Conservation (phyloP, 2,329 filamentous ascomycete genomes). For the Penicillium aurantiogriseum region DNA sequence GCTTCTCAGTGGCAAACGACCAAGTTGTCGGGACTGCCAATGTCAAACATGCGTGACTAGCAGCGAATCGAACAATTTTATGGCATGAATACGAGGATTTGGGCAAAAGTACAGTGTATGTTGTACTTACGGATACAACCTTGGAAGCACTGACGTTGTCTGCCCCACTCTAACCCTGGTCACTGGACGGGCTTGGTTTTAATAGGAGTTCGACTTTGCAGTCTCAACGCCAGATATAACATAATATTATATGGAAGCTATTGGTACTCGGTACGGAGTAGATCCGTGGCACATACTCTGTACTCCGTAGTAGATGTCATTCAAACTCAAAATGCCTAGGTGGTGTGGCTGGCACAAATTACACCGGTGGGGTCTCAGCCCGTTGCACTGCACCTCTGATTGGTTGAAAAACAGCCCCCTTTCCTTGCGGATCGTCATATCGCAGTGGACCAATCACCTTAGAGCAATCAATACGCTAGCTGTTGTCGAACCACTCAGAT, state of each 20-base stretch:
- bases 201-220: neutral
- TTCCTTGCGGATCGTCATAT: constrained; percentile 8
- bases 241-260: neutral
- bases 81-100: neutral
- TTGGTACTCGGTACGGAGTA: too few relatives aligned
- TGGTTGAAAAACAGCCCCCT: constrained; percentile 9
- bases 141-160: neutral
- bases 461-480: constrained; percentile 3
- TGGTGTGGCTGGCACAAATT: neutral
- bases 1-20: neutral
- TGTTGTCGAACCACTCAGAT: neutral
- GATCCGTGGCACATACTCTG: neutral
- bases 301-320: neutral
- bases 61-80: constrained; percentile 3
- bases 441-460: constrained; percentile 6
- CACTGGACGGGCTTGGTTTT: neutral
- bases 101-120: neutral
- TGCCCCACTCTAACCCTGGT: neutral
- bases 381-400: neutral
- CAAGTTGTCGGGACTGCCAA: constrained; percentile 1
- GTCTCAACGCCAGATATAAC: neutral
- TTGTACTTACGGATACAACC: neutral
- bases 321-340: neutral
- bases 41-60: neutral
- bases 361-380: neutral